Evolutionary conservation across 352 stramenopile species (phyloP).

Genomic region (Pythium periplocum): DNA sequence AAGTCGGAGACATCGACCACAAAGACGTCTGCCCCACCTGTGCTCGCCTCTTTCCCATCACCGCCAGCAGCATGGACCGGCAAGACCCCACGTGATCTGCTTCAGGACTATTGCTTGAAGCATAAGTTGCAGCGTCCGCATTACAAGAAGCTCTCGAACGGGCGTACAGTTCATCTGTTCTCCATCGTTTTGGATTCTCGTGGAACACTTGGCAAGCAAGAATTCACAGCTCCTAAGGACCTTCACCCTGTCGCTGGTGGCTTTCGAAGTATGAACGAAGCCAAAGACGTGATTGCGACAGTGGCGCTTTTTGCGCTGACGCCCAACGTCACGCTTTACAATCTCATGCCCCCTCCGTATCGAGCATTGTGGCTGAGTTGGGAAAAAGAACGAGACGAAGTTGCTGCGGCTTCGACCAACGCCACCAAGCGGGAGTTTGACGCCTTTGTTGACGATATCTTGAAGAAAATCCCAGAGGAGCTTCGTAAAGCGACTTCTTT

Average conservation of each 20-base stretch:
- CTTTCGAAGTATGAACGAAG: constrained; percentile 60
- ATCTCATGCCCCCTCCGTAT: constrained; percentile 84
- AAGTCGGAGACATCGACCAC: constrained; percentile 23
- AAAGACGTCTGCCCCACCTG: constrained; percentile 12
- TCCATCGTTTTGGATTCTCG: constrained; percentile 35
- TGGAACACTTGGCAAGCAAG: constrained; percentile 12
- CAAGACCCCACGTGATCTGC: constrained; percentile 82
- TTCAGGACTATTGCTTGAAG: constrained; percentile 89
- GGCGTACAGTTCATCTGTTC: constrained; percentile 35
- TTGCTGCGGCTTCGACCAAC: constrained; percentile 26
- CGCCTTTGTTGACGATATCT: constrained; percentile 43
- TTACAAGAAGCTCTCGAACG: constrained; percentile 45
- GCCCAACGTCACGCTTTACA: constrained; percentile 82
- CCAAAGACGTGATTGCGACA: constrained; percentile 74
- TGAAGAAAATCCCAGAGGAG: constrained; percentile 40
- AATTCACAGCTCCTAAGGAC: constrained; percentile 33
- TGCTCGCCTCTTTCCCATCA: constrained; percentile 6
- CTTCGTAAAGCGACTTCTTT: constrained; percentile 15
- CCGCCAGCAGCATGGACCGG: constrained; percentile 41
- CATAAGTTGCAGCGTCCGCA: constrained; percentile 72
- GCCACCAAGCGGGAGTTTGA: constrained; percentile 47
- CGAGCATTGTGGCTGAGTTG: constrained; percentile 85
- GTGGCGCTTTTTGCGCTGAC: constrained; percentile 86
- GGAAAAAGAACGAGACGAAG: constrained; percentile 34
- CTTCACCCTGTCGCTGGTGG: constrained; percentile 34